phyloP scores from a whole-genome alignment of 2,329 filamentous ascomycete species.

The Gaeumannomyces tritici region DNA sequence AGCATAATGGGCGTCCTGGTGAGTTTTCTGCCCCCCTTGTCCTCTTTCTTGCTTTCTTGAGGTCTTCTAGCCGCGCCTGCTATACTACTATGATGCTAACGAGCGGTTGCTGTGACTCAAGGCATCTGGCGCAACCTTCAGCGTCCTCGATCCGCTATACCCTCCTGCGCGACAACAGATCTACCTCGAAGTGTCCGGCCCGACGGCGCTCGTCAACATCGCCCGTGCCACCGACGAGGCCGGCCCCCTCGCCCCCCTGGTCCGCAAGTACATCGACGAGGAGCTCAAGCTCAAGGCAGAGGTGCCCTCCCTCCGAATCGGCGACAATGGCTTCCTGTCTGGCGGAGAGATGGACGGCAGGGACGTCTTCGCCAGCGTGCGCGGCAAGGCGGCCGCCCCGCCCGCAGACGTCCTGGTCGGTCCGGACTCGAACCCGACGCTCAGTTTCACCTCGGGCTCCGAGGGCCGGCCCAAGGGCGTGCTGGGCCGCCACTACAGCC shows the following conservation, averaged over 20 bases:
- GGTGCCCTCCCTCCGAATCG: constrained; percentile 63
- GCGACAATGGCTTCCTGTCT: constrained; percentile 59
- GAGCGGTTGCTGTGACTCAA: constrained; percentile 46
- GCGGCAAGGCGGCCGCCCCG: constrained; percentile 35
- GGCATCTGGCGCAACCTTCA: constrained; percentile 51
- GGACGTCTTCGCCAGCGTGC: constrained; percentile 53
- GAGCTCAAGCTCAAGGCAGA: constrained; percentile 64
- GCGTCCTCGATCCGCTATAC: constrained; percentile 71
- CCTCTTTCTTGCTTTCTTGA: too few species aligned
- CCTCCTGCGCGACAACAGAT: constrained; percentile 74
- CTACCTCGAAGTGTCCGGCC: constrained; percentile 71
- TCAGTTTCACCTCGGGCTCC: constrained; percentile 64
- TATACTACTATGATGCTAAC: background rate
- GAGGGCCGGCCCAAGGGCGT: constrained; percentile 84
- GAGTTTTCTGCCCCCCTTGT: too few species aligned
- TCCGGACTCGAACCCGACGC: constrained; percentile 71
- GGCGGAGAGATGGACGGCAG: constrained; percentile 57
- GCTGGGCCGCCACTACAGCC: constrained; percentile 72
- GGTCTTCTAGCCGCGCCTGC: background rate
- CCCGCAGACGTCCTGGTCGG: constrained; percentile 69
- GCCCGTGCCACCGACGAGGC: constrained; percentile 60
- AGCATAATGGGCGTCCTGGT: constrained; percentile 70
- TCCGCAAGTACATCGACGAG: constrained; percentile 58
- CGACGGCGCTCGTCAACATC: constrained; percentile 63
- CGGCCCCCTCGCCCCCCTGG: constrained; percentile 36